Evolutionary conservation across 2,329 filamentous ascomycete genomes (phyloP).

Genomic region (Cladorrhinum sp.): DNA sequence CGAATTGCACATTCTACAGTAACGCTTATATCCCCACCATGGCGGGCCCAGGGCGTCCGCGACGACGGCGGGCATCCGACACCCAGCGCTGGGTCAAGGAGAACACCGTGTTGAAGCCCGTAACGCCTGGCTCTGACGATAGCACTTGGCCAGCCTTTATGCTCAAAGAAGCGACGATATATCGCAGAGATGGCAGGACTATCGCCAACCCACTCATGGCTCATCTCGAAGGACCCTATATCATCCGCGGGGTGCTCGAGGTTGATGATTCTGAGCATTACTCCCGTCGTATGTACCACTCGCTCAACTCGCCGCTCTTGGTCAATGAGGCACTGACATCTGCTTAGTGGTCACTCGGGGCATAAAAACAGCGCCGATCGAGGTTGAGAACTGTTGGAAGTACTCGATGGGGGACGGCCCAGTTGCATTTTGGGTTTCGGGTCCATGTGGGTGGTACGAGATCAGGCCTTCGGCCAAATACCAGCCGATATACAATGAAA

Average conservation of each 20-base stretch:
- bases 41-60: slow-evolving; percentile 28
- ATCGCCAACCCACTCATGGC: slow-evolving; percentile 61
- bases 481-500: slow-evolving; percentile 52
- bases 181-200: slow-evolving; percentile 50
- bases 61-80: slow-evolving; percentile 41
- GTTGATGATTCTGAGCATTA: slow-evolving; percentile 44
- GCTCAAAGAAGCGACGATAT: slow-evolving; percentile 59
- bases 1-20: not conserved
- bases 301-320: not conserved
- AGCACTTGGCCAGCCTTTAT: slow-evolving; percentile 62
- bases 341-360: slow-evolving; percentile 35
- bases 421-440: slow-evolving; percentile 60
- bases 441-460: slow-evolving; percentile 66
- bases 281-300: slow-evolving; percentile 35
- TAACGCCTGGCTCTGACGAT: slow-evolving; percentile 31
- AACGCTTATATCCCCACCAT: slow-evolving; percentile 16
- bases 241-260: slow-evolving; percentile 58
- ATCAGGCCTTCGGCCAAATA: slow-evolving; percentile 60
- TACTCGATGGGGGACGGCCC: slow-evolving; percentile 57
- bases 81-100: slow-evolving; percentile 45
- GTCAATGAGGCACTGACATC: not conserved
- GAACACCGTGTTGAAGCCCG: slow-evolving; percentile 36
- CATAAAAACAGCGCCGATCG: slow-evolving; percentile 42
- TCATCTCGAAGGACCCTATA: slow-evolving; percentile 57
- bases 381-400: slow-evolving; percentile 47